Percentiles rank a stretch among this genome's conserved stretches.
Evolutionary conservation across 495 filamentous ascomycete genomes (phyloP).

Genomic region (Penicillium lividum): DNA sequence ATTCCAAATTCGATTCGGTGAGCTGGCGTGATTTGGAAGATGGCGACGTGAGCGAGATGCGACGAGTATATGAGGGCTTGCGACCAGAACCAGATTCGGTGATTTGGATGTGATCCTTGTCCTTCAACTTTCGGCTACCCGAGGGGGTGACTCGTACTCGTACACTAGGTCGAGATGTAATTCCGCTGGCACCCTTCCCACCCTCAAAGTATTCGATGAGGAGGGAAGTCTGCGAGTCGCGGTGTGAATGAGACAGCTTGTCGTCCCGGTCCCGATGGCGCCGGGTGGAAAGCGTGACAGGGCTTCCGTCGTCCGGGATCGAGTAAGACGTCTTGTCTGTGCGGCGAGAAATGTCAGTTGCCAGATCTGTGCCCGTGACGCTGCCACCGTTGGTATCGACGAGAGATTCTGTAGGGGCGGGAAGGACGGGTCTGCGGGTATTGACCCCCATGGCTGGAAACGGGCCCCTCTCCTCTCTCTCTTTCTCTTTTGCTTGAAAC

Average conservation of each 20-base stretch:
- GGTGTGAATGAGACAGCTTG: conserved; percentile 50
- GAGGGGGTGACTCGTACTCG: conserved; percentile 93
- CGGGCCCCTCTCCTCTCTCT: conserved; percentile 3
- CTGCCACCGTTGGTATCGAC: conserved; percentile 61
- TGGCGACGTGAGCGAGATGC: conserved; percentile 60
- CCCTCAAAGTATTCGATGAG: conserved; percentile 98
- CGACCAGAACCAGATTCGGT: conserved; percentile 69
- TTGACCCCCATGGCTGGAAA: conserved; percentile 68
- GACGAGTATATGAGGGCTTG: conserved; percentile 64
- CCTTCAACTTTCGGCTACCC: conserved; percentile 53
- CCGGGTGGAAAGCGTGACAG: conserved; percentile 79
- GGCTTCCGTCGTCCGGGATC: conserved; percentile 92
- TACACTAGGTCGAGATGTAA: conserved; percentile 79
- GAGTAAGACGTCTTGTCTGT: conserved; percentile 85
- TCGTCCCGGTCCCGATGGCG: conserved; percentile 55
- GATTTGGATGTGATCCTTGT: conserved; percentile 77
- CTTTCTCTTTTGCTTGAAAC: conserved; percentile 3
- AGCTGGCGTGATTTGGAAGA: conserved; percentile 53
- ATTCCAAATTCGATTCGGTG: conserved; percentile 47
- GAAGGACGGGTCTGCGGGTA: conserved; percentile 66
- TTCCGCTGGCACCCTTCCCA: conserved; percentile 63
- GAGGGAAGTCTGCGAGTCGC: conserved; percentile 83
- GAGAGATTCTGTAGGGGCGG: conserved; percentile 78
- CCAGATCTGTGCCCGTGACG: conserved; percentile 69
- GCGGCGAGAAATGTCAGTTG: conserved; percentile 72